Evolutionary conservation across 1,284 basidiomycete species (phyloP).

Genomic region (Abortiporus biennis): DNA sequence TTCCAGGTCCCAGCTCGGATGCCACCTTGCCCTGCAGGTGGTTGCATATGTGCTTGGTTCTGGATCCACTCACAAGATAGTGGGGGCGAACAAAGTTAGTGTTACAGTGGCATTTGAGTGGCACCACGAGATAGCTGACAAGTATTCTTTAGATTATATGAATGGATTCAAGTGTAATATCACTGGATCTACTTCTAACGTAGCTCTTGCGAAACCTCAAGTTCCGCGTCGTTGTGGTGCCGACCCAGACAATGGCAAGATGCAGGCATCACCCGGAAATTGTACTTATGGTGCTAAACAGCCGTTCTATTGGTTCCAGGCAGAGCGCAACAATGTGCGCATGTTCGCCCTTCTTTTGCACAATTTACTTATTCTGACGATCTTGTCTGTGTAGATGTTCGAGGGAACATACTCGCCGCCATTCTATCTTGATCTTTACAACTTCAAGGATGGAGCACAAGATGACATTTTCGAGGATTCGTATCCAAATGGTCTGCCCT

Average conservation of each 20-base stretch:
- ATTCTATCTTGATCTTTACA: constrained; percentile 54
- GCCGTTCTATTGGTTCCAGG: constrained; percentile 64
- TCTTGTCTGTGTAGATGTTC: constrained; percentile 43
- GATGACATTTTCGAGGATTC: constrained; percentile 57
- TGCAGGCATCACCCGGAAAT: constrained; percentile 28
- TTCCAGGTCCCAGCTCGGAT: constrained; percentile 64
- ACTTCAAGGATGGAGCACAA: constrained; percentile 55
- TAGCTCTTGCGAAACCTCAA: constrained; percentile 33
- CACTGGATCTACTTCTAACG: constrained; percentile 46
- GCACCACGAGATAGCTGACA: background rate
- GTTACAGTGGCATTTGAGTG: background rate
- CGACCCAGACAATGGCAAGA: constrained; percentile 22
- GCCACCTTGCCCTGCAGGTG: constrained; percentile 61
- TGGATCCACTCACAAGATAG: constrained; percentile 61
- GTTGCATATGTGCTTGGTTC: constrained; percentile 69
- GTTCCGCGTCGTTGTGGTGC: constrained; percentile 26
- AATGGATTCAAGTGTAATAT: constrained; percentile 72
- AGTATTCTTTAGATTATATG: constrained; percentile 51
- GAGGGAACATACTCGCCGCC: constrained; percentile 49
- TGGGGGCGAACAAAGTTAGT: constrained; percentile 39
- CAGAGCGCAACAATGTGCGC: constrained; percentile 27
- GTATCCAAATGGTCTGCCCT: constrained; percentile 20
- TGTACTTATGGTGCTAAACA: constrained; percentile 67
- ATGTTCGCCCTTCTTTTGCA: background rate
- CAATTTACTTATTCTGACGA: background rate